Evolutionary conservation across 164 flowering plant genomes (phyloP).

Genomic region (Pachysandra terminalis): DNA sequence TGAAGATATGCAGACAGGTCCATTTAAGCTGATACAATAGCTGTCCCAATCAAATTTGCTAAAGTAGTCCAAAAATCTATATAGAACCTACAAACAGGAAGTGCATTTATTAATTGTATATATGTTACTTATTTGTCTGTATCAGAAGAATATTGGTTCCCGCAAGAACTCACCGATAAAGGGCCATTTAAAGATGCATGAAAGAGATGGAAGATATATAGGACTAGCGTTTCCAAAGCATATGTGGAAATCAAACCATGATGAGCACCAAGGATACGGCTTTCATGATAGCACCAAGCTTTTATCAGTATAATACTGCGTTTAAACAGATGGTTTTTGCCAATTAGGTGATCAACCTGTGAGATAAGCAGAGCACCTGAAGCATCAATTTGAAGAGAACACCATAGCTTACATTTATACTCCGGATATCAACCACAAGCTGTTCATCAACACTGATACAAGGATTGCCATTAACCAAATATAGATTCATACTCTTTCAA

Average conservation of each 20-base stretch:
- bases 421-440: not conserved
- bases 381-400: not conserved
- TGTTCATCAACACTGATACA: no score
- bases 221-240: slow-evolving; percentile 85
- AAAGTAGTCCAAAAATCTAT: slow-evolving; percentile 86
- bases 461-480: no score
- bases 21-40: slow-evolving; percentile 73
- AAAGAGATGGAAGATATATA: slow-evolving; percentile 75
- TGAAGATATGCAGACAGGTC: slow-evolving; percentile 64
- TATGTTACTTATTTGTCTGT: not conserved
- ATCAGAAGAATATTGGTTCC: not conserved
- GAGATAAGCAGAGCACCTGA: slow-evolving; percentile 5
- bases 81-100: slow-evolving; percentile 55
- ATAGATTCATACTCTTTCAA: no score
- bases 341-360: slow-evolving; percentile 76
- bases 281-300: slow-evolving; percentile 97
- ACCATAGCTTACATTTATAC: not conserved
- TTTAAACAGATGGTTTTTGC: slow-evolving; percentile 78
- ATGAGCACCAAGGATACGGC: slow-evolving; percentile 93
- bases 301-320: slow-evolving; percentile 86
- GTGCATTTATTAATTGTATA: not conserved
- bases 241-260: slow-evolving; percentile 92
- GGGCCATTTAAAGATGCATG: slow-evolving; percentile 76
- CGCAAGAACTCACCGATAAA: slow-evolving; percentile 52
- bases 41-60: slow-evolving; percentile 94